Base-by-base conservation (phyloP, 768 basidiomycete genomes). In the Kwoniella sp. region DNA sequence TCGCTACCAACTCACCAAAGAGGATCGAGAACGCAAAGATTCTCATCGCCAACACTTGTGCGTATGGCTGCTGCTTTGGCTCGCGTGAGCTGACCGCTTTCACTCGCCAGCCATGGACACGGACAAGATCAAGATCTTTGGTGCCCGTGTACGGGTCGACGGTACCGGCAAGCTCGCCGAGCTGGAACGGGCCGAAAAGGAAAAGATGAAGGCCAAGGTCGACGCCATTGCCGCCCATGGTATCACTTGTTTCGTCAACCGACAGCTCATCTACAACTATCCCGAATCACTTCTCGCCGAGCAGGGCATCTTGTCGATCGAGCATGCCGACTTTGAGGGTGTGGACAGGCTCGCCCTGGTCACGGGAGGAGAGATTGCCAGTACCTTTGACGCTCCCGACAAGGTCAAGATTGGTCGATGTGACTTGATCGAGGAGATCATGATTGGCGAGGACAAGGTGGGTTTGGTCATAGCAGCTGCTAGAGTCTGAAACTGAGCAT, bases 141-240 rank as follows among this genome's bases (percentile, higher is more conserved):
- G 95, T 36, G 93, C 95, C 0, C 82, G 90, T 31, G 84, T 98
- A 57, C 89, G 91, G 76, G 95, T 98, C 5, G 93, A 96, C 65
- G 81, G 88, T 39, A 93, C 95, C 2, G 88, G 92, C 46, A 96
- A 99, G 77, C 83, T 99, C 6, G 95, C 95, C 7, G 95, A 99
- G 75, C 84, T 99, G 15, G 95, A 99, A 75, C 85, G 92, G 10
- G 95, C 95, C 5, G 95, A 98, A 76, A 80, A 84, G 88, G 95
- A 96, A 78, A 98, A 99, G 81, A 99, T 99, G 95, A 95, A 93
- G 77, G 85, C 83, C 54, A 99, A 98, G 78, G 92, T 99, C 5
- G 88, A 90, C 39, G 83, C 85, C 12, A 98, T 99, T 65, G 89
- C 91, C 5, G 75, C 86, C 0, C 91, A 95, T 63, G 93, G 93